These are phyloP conservation scores for Cutaneotrichosporon mucoides DNA, from an alignment of 1,284 basidiomycete species.

Conservation along the genomic window DNA sequence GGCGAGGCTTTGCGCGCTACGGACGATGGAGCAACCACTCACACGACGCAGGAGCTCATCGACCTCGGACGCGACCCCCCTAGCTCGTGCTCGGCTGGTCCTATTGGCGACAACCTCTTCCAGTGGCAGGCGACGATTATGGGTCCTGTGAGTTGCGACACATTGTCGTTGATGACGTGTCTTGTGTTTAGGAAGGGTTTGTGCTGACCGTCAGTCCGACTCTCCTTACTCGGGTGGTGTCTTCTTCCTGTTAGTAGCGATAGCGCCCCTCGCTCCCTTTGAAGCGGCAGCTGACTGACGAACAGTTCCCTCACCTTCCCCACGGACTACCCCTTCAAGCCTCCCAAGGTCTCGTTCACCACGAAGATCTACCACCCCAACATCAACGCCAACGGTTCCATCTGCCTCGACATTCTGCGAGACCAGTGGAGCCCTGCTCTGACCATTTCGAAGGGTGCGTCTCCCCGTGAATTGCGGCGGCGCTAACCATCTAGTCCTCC, in stretches of 20 bases:
- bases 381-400: conserved; percentile 74
- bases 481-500: conserved; percentile 59
- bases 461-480: neutral
- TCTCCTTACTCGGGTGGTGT: conserved; percentile 95
- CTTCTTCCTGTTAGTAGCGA: conserved; percentile 70
- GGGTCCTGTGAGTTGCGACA: conserved; percentile 70
- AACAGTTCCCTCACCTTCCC: conserved; percentile 50
- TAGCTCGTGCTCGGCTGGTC: conserved; percentile 94
- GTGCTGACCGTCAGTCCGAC: conserved; percentile 63
- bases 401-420: conserved; percentile 95
- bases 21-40: conserved; percentile 10
- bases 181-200: too few relatives aligned
- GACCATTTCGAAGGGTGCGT: conserved; percentile 93
- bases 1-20: neutral
- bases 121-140: conserved; percentile 98
- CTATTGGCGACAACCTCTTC: conserved; percentile 94
- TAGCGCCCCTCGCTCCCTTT: neutral
- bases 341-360: conserved; percentile 98
- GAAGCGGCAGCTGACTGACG: conserved; percentile 8
- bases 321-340: conserved; percentile 94
- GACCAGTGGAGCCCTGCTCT: conserved; percentile 98
- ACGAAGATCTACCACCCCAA: conserved; percentile 69
- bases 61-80: conserved; percentile 97
- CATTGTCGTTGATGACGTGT: neutral
- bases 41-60: conserved; percentile 73